Conservation (phyloP, 306 rosid genomes). For the Lupinus albus region DNA sequence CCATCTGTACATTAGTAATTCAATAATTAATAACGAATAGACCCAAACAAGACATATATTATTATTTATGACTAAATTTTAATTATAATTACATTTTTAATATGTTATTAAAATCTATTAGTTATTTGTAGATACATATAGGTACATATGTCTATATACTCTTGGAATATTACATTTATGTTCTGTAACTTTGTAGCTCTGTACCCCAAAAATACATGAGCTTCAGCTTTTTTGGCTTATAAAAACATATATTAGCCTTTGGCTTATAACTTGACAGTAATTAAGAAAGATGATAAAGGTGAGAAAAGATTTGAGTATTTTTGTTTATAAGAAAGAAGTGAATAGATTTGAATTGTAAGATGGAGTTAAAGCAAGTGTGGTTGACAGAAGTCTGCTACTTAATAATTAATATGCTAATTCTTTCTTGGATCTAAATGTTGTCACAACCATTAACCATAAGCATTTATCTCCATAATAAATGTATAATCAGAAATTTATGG, state of each 20-base stretch:
- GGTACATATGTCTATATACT: too few relatives aligned
- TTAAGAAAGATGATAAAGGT: background rate
- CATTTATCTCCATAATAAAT: background rate
- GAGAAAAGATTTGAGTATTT: too few relatives aligned
- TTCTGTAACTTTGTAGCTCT: background rate
- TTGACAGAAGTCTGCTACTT: slow-evolving; percentile 15
- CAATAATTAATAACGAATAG: slow-evolving; percentile 9
- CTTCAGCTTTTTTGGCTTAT: background rate
- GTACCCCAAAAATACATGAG: background rate
- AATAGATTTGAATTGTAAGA: too few relatives aligned
- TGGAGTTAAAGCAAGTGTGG: slow-evolving; percentile 19
- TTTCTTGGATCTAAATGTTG: background rate
- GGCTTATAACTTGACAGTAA: slow-evolving; percentile 23
- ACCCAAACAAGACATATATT: too few relatives aligned
- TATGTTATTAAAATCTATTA: too few relatives aligned
- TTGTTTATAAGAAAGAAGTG: too few relatives aligned
- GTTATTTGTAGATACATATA: too few relatives aligned
- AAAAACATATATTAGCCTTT: slow-evolving; percentile 2
- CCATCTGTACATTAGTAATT: slow-evolving; percentile 1
- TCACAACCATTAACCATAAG: background rate
- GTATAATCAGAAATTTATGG: slow-evolving; percentile 1
- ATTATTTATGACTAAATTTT: too few relatives aligned
- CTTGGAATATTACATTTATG: slow-evolving; percentile 33
- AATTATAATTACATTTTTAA: too few relatives aligned
- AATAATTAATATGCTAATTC: slow-evolving; percentile 1